Evolutionary conservation across 352 stramenopile genomes (phyloP), one percentile per base, ranked within the genome.

Genomic region (Globisporangium megalacanthum): DNA sequence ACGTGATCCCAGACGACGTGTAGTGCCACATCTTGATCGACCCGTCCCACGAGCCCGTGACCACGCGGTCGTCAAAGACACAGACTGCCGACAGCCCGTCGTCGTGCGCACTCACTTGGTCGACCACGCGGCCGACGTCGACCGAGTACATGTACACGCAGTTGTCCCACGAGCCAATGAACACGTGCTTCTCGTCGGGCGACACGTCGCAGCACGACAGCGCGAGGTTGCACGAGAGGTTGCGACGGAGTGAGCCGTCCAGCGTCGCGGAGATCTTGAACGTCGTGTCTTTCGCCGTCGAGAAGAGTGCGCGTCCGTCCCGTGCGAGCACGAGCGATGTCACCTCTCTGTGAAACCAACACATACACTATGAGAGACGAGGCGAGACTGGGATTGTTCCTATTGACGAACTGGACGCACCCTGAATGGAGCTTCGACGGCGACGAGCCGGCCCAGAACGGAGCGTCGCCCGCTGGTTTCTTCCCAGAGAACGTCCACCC

Each of bases 21-120:
- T 88, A 92, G 11, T 72, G 66, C 83, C 83, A 92, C 20, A 88
- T 51, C 57, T 90, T 92, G 58, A 92, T 69, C 1, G 66, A 88
- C 0, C 77, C 85, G 58, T 92, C 81, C 79, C 77, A 89, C 6
- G 81, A 92, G 33, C 79, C 86, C n/a, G 79, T 87, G 19, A 89
- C 47, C 37, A 92, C 80, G 0, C 75, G 74, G 17, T 78, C 67
- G 7, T 72, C 67, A 14, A 89, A 37, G 22, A 86, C 73, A 22
- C 74, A 78, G 36, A 94, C 74, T 13, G 77, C 81, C 13, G 81
- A 89, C 33, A 94, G 77, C 5, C 79, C 79, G 37, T 90, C 79
- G 1, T 68, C 72, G 41, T 93, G 83, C 1, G 80, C 81, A 4
- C 82, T 60, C 5, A 86, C 66, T 10, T 77, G 83, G 58, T 93